Evolutionary conservation across 371 early-diverging fungal genomes (phyloP).

Genomic region (Apophysomyces trapeziformis): DNA sequence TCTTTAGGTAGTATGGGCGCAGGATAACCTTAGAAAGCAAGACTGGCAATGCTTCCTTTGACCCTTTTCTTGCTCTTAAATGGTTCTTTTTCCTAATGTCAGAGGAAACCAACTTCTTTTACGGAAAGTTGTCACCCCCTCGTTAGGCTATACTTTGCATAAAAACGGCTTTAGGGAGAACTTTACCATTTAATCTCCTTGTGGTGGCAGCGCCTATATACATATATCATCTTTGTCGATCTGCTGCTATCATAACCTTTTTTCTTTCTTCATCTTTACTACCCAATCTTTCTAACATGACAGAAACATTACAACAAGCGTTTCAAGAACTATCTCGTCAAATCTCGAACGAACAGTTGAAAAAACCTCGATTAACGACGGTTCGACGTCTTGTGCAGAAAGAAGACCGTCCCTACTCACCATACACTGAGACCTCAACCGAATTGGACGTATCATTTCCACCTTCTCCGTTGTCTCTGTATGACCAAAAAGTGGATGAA

Average conservation of each 20-base stretch:
- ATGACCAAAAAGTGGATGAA: neutral
- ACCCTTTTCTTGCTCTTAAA: no score
- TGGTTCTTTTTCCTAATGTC: no score
- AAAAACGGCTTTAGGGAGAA: neutral
- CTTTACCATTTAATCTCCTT: neutral
- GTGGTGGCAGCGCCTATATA: neutral
- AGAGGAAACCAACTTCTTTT: no score
- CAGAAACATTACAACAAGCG: neutral
- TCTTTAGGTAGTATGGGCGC: neutral
- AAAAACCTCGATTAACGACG: neutral
- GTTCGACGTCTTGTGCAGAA: neutral
- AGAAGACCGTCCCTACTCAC: slow-evolving; percentile 5
- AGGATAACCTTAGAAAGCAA: neutral
- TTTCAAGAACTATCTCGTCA: slow-evolving; percentile 5
- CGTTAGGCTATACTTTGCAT: neutral
- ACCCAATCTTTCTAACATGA: neutral
- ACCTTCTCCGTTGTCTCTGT: neutral
- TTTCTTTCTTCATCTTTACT: neutral
- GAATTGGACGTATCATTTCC: neutral
- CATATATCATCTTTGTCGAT: neutral
- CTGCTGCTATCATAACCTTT: no score
- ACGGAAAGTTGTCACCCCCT: slow-evolving; percentile 5
- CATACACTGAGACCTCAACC: neutral
- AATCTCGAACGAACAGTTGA: neutral
- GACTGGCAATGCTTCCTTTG: no score